These are phyloP conservation scores for Boletellus emodensis DNA, from an alignment of 768 basidiomycete genomes.

Conservation along the genomic window DNA sequence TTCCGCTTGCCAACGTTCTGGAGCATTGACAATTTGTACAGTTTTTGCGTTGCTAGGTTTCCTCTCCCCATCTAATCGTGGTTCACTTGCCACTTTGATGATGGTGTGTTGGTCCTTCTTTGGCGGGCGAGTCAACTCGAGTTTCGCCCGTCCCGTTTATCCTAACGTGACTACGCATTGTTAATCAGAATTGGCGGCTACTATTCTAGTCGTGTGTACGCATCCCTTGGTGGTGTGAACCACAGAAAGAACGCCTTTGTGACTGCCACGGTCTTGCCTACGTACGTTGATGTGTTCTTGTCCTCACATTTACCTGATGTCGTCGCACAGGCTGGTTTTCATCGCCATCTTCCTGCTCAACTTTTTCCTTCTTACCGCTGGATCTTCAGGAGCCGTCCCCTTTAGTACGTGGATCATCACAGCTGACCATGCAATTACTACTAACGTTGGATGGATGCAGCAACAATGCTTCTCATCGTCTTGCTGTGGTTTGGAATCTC, in stretches of 20 bases:
- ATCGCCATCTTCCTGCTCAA: constrained; percentile 85
- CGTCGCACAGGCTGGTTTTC: constrained; percentile 64
- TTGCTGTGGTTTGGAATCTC: constrained; percentile 93
- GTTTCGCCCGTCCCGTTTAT: neutral
- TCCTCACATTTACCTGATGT: constrained; percentile 5
- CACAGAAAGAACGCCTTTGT: constrained; percentile 80
- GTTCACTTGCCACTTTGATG: constrained; percentile 74
- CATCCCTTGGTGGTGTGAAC: constrained; percentile 66
- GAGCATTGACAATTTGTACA: constrained; percentile 28
- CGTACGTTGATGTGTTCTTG: constrained; percentile 43
- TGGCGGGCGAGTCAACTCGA: constrained; percentile 52
- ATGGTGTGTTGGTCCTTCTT: constrained; percentile 87
- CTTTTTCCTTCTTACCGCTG: constrained; percentile 77
- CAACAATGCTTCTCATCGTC: constrained; percentile 81
- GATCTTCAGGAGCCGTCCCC: constrained; percentile 93
- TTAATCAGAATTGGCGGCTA: constrained; percentile 77
- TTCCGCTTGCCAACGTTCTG: neutral
- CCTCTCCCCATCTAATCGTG: constrained; percentile 92
- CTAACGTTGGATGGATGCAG: constrained; percentile 31
- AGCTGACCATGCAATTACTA: neutral
- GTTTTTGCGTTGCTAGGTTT: constrained; percentile 92
- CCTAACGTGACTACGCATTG: neutral
- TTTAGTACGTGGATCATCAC: constrained; percentile 56
- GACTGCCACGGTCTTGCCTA: constrained; percentile 85
- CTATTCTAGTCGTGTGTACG: constrained; percentile 77